Conservation (phyloP, 2,329 filamentous ascomycete species). For the Blastomyces percursus region DNA sequence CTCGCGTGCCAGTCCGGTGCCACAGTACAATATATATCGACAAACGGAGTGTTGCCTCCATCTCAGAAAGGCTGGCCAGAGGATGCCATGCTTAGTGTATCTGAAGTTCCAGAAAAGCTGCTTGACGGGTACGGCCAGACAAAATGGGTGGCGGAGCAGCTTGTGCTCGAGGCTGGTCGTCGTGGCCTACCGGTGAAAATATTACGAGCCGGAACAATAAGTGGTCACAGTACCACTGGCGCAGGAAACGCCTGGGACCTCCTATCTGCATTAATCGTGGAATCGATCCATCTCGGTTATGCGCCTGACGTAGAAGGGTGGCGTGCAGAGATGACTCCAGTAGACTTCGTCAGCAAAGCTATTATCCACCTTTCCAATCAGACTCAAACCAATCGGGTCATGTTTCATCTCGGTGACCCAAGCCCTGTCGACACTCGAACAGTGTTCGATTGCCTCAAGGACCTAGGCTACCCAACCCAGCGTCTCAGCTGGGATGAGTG, state of each 20-base stretch:
- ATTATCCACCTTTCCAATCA: slow-evolving; percentile 61
- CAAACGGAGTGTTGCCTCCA: slow-evolving; percentile 66
- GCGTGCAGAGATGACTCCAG: slow-evolving; percentile 74
- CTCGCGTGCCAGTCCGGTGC: slow-evolving; percentile 56
- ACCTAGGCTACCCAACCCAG: slow-evolving; percentile 60
- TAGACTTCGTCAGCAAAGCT: slow-evolving; percentile 66
- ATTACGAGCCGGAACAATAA: slow-evolving; percentile 65
- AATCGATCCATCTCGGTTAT: slow-evolving; percentile 61
- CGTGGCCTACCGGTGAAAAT: slow-evolving; percentile 61
- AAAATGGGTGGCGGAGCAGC: slow-evolving; percentile 70
- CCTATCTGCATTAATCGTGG: slow-evolving; percentile 62
- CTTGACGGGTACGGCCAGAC: slow-evolving; percentile 67
- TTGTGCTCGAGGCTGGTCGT: slow-evolving; percentile 57
- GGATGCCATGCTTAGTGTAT: slow-evolving; percentile 53
- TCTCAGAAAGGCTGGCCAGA: slow-evolving; percentile 62
- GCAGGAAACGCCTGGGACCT: slow-evolving; percentile 71
- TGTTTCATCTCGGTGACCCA: slow-evolving; percentile 67
- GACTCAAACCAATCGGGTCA: slow-evolving; percentile 44
- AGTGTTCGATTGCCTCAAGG: slow-evolving; percentile 53
- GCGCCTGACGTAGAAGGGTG: slow-evolving; percentile 61
- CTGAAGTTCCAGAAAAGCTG: slow-evolving; percentile 58
- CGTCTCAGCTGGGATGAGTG: slow-evolving; percentile 60
- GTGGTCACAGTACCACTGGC: slow-evolving; percentile 62
- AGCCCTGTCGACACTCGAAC: slow-evolving; percentile 54
- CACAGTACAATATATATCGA: slow-evolving; percentile 68